Percentiles rank a stretch among this genome's conserved stretches.
phyloP scores from a whole-genome alignment of 257 asterid genomes.

The Ballota nigra region DNA sequence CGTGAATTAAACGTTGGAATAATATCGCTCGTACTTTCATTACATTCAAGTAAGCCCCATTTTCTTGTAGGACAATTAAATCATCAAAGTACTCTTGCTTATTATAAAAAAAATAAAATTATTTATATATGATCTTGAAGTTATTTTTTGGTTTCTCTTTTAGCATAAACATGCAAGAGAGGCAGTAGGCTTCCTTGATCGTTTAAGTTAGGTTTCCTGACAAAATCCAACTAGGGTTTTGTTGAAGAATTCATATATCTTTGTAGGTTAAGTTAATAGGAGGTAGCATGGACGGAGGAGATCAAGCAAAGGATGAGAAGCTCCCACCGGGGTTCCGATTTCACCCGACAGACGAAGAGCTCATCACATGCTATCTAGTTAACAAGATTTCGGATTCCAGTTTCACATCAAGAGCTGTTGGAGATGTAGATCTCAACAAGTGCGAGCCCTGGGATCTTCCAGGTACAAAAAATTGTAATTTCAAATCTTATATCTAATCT shows the following conservation, averaged over 20 bases:
- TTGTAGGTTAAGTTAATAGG: no score
- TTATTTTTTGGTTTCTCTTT: neutral
- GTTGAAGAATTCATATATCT: neutral
- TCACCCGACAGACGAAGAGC: constrained; percentile 88
- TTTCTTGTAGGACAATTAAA: constrained; percentile 30
- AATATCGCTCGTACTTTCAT: constrained; percentile 12
- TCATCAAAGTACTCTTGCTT: neutral
- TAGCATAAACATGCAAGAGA: constrained; percentile 10
- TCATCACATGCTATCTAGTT: constrained; percentile 70
- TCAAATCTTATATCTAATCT: no score
- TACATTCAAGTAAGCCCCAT: constrained; percentile 29
- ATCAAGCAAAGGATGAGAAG: constrained; percentile 42
- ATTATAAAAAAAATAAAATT: neutral
- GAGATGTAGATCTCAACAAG: constrained; percentile 92
- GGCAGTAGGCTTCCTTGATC: neutral
- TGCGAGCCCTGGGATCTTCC: constrained; percentile 99
- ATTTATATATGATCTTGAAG: neutral
- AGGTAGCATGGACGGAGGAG: constrained; percentile 70
- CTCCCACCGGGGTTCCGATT: constrained; percentile 89
- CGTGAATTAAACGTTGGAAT: neutral
- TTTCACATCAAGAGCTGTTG: constrained; percentile 75
- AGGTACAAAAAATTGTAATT: no score
- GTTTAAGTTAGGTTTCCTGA: neutral
- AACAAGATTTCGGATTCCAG: constrained; percentile 74
- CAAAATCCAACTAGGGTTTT: constrained; percentile 32